These are phyloP conservation scores for Fusarium chlamydosporum DNA, from an alignment of 2,329 filamentous ascomycete genomes.

Conservation along the genomic window DNA sequence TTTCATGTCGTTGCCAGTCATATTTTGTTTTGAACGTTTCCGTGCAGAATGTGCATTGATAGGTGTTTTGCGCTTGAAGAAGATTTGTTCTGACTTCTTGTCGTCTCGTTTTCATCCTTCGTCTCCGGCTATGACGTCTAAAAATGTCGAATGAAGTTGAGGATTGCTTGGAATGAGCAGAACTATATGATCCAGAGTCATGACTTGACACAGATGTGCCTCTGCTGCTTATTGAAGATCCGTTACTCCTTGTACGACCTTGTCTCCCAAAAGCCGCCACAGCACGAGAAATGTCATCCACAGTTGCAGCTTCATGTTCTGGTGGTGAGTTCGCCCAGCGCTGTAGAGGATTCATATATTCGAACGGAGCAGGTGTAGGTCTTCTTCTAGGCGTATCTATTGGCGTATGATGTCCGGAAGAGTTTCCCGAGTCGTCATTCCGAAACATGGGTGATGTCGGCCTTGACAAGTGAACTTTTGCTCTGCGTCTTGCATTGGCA, in stretches of 20 bases:
- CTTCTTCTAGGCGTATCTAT: constrained; percentile 70
- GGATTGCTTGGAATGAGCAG: constrained; percentile 32
- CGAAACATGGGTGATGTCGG: constrained; percentile 40
- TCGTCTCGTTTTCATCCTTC: constrained; percentile 28
- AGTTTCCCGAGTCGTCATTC: constrained; percentile 34
- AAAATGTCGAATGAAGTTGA: constrained; percentile 37
- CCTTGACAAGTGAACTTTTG: constrained; percentile 69
- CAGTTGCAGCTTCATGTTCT: constrained; percentile 53
- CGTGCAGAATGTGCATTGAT: constrained; percentile 63
- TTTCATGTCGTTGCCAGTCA: constrained; percentile 67
- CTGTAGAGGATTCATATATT: constrained; percentile 50
- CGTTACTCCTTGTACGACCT: constrained; percentile 52
- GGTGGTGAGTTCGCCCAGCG: constrained; percentile 55
- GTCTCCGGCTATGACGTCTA: constrained; percentile 31
- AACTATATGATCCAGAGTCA: constrained; percentile 38
- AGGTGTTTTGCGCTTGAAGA: constrained; percentile 42
- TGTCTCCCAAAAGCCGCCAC: constrained; percentile 55
- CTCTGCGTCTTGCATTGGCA: constrained; percentile 83
- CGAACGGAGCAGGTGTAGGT: constrained; percentile 55
- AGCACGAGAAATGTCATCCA: constrained; percentile 53
- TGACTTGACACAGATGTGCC: constrained; percentile 37
- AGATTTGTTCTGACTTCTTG: constrained; percentile 37
- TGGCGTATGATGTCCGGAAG: constrained; percentile 46
- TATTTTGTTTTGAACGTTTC: constrained; percentile 62
- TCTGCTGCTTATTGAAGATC: constrained; percentile 55